A percentile compares a stretch with the other conserved stretches of the same genome.
These are phyloP conservation scores for Phaeosphaeriaceae sp. DNA, from an alignment of 2,329 filamentous ascomycete species.

Conservation along the genomic window DNA sequence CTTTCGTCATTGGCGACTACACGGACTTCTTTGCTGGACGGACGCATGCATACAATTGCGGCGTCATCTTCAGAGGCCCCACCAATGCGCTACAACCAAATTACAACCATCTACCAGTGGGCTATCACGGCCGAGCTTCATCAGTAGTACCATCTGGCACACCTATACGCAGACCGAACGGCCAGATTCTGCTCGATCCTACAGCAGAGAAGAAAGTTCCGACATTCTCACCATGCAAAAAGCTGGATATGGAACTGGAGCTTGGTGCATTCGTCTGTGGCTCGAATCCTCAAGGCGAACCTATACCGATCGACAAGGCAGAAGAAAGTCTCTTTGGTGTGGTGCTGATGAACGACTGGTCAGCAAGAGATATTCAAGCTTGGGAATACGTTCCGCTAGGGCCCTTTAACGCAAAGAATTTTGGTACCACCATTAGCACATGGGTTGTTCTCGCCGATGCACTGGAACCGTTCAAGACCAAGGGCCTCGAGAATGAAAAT, in stretches of 20 bases:
- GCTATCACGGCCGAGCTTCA: constrained; percentile 80
- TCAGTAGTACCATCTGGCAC: constrained; percentile 79
- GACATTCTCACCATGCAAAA: constrained; percentile 67
- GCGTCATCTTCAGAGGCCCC: constrained; percentile 74
- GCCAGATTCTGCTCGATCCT: constrained; percentile 74
- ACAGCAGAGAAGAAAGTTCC: constrained; percentile 67
- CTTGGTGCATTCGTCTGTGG: constrained; percentile 76
- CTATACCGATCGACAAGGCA: constrained; percentile 69
- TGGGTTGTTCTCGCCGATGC: constrained; percentile 83
- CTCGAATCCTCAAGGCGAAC: constrained; percentile 68
- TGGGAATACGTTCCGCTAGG: constrained; percentile 87
- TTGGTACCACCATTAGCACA: constrained; percentile 76
- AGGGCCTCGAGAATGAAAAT: constrained; percentile 63
- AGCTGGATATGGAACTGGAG: constrained; percentile 82
- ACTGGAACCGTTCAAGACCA: constrained; percentile 69
- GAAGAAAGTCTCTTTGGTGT: constrained; percentile 78
- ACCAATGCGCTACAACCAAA: constrained; percentile 79
- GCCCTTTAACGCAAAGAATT: constrained; percentile 85
- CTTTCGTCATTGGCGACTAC: constrained; percentile 82
- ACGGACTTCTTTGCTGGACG: constrained; percentile 85
- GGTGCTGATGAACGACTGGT: constrained; percentile 89
- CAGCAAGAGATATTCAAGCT: constrained; percentile 78
- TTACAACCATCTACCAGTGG: constrained; percentile 81
- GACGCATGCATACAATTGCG: constrained; percentile 78
- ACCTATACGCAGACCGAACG: constrained; percentile 73